Percentiles rank a stretch among this genome's conserved stretches.
phyloP scores from a whole-genome alignment of 345 rosid genomes.

The Hibiscus trionum region DNA sequence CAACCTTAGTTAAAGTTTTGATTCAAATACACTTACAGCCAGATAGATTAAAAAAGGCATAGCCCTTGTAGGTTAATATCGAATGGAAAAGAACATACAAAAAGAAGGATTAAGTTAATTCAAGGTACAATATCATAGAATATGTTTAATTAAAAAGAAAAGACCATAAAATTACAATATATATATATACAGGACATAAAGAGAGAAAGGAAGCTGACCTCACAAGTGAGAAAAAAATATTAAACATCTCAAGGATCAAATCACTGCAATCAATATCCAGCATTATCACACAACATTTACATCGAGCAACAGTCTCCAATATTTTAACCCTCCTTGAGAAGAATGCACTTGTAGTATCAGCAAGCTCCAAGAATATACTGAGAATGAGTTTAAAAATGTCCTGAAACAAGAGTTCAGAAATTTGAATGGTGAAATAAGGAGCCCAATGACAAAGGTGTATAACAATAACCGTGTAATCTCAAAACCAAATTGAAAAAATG shows the following conservation, averaged over 20 bases:
- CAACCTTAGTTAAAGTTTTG: not conserved
- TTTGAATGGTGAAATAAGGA: not conserved
- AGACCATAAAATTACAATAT: not conserved
- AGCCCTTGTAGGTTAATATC: not conserved
- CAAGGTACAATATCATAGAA: not conserved
- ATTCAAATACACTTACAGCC: not conserved
- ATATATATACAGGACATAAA: not conserved
- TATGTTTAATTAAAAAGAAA: not conserved
- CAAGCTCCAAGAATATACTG: slow-evolving; percentile 56
- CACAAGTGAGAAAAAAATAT: slow-evolving; percentile 58
- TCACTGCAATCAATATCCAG: slow-evolving; percentile 56
- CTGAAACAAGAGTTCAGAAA: slow-evolving; percentile 30
- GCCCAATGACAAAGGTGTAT: not conserved
- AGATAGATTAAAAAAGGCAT: not conserved
- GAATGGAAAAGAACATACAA: not conserved
- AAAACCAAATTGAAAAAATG: not conserved
- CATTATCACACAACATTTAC: slow-evolving; percentile 71
- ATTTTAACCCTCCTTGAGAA: slow-evolving; percentile 75
- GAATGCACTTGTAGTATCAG: slow-evolving; percentile 59
- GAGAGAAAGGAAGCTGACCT: slow-evolving; percentile 39
- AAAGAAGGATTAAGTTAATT: slow-evolving; percentile 5
- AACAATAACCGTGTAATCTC: not conserved
- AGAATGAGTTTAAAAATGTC: slow-evolving; percentile 60
- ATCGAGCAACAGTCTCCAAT: slow-evolving; percentile 65
- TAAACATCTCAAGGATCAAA: slow-evolving; percentile 70